Percentiles rank a stretch among this genome's conserved stretches.
These are phyloP conservation scores for Cercophora newfieldiana DNA, from an alignment of 495 filamentous ascomycete genomes.

Conservation along the genomic window DNA sequence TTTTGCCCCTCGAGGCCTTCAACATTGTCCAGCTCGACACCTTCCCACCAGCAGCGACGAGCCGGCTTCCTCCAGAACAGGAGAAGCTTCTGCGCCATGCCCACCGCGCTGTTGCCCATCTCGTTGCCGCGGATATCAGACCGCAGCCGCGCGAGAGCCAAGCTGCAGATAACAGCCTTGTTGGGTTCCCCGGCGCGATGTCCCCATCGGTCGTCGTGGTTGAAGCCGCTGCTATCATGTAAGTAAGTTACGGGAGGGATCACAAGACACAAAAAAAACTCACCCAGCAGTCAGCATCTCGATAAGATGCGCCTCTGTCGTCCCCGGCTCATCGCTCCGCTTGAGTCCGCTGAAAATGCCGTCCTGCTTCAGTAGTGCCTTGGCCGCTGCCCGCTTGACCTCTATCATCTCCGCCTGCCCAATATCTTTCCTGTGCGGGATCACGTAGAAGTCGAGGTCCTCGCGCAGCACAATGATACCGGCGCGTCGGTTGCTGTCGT, in stretches of 20 bases:
- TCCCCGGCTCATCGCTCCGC: conserved; percentile 92
- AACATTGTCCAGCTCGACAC: conserved; percentile 85
- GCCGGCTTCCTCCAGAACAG: conserved; percentile 99
- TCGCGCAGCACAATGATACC: conserved; percentile 97
- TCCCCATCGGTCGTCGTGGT: conserved; percentile 92
- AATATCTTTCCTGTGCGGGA: conserved; percentile 85
- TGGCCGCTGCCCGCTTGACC: conserved; percentile 91
- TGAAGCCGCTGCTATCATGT: conserved; percentile 71
- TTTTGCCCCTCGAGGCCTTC: conserved; percentile 83
- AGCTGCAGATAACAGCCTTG: conserved; percentile 96
- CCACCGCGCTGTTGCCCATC: conserved; percentile 76
- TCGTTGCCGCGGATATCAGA: conserved; percentile 85
- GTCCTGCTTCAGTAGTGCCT: conserved; percentile 81
- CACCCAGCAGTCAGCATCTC: conserved; percentile 99
- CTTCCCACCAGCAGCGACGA: conserved; percentile 98
- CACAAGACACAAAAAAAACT: conserved; percentile 27
- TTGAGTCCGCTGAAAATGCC: conserved; percentile 95
- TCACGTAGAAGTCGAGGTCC: conserved; percentile 96
- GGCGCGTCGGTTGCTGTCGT: conserved; percentile 67
- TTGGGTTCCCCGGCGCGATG: conserved; percentile 94
- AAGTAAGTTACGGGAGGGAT: neutral
- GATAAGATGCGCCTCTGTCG: conserved; percentile 97
- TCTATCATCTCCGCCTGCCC: conserved; percentile 90
- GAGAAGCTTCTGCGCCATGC: conserved; percentile 98
- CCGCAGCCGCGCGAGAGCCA: conserved; percentile 87